Evolutionary conservation across 2,329 filamentous ascomycete species (phyloP), one percentile per base, ranked within the genome.

Genomic region (Fusarium sulawesiense): DNA sequence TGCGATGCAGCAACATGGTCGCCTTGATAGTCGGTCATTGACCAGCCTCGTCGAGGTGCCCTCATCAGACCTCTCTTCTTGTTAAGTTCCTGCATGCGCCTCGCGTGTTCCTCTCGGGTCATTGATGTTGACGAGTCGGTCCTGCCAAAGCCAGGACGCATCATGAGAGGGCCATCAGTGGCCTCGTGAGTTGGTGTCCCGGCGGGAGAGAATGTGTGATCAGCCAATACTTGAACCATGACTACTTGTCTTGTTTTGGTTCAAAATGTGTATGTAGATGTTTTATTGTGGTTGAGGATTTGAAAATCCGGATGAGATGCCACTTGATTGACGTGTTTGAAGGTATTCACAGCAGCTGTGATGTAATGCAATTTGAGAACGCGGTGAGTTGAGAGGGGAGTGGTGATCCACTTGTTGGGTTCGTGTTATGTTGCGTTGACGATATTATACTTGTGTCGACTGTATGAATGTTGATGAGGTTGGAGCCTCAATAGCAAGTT

Each of bases 1-100:
- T 77, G 72, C 37, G 66, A 63, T 41, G 72, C 53, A 48, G 73
- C 55, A 54, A 73, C 45, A 71, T 77, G 53, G 20, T 78, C 76
- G 47, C 77, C 77, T 53, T 80, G 79, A 55, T 83, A 83, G 42
- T 86, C 83, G 45, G 82, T 81, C 73, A 83, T 79, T 32, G 84
- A 84, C 76, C 83, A 84, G 18, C 84, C 83, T 42, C 84, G 80
- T 44, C 83, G 78, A 3, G 84, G 83, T 9, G 79, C 68, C 49
- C 80, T 80, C 71, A 80, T 79, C 62, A 77, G 61, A 18, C 75
- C 76, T 32, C 79, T 78, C 71, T 79, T 78, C 46, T 76, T 74
- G 67, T 73, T 78, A 21, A 81, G 74, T 56, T 84, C 82, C 59
- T 76, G 79, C 58, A 80, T 76, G 65, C 78, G 79, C 41, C 77